A percentile compares a stretch with the other conserved stretches of the same genome.
These are phyloP conservation scores for Cajanus cajan DNA, from an alignment of 306 rosid species.

Conservation along the genomic window DNA sequence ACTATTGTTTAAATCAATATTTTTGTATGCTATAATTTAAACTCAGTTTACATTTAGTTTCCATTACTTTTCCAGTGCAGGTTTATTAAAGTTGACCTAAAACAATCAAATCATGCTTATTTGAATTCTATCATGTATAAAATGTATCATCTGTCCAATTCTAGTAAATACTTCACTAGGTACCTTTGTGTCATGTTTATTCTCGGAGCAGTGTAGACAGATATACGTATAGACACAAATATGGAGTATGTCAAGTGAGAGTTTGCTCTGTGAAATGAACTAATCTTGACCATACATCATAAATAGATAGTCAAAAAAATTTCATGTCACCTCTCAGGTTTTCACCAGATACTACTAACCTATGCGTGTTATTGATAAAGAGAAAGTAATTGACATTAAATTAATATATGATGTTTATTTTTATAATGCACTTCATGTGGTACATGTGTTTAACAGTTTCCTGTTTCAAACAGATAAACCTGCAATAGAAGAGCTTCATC, in stretches of 20 bases:
- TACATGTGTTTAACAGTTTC: not conserved
- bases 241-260: not conserved
- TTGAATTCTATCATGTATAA: not conserved
- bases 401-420: not conserved
- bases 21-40: not conserved
- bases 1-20: not conserved
- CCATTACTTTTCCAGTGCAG: no score
- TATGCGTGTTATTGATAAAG: not conserved
- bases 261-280: not conserved
- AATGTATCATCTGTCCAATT: not conserved
- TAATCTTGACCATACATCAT: not conserved
- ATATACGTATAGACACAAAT: not conserved
- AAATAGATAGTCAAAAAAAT: not conserved
- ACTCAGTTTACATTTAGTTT: not conserved
- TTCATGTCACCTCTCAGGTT: not conserved
- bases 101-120: no score
- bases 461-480: conserved; percentile 75
- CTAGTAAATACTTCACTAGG: not conserved
- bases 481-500: conserved; percentile 81
- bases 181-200: not conserved
- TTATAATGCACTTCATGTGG: not conserved
- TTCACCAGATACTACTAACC: not conserved
- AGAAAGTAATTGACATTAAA: not conserved
- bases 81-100: no score
- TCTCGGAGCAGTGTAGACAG: not conserved